A percentile compares a stretch with the other conserved stretches of the same genome.
Conservation (phyloP, 129 eudicot genomes). For the Silybum marianum region DNA sequence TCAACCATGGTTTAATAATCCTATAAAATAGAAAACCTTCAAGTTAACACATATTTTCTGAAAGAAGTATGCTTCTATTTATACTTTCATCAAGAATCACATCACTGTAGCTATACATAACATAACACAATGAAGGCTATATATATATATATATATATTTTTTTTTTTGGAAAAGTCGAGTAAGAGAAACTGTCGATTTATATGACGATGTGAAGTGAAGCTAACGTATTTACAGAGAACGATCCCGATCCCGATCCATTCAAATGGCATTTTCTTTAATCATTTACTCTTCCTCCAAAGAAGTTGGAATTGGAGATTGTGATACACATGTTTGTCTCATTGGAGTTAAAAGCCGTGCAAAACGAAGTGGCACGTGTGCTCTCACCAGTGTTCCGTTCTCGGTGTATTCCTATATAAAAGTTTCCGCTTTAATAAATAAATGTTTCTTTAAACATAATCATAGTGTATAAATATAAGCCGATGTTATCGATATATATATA, state of each 20-base stretch:
- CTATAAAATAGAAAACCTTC: not conserved
- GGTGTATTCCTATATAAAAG: slow-evolving; percentile 58
- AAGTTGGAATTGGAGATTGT: slow-evolving; percentile 13
- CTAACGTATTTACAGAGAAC: slow-evolving; percentile 24
- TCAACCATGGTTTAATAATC: not conserved
- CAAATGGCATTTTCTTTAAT: slow-evolving; percentile 10
- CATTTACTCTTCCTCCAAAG: slow-evolving; percentile 9
- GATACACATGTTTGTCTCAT: slow-evolving; percentile 73
- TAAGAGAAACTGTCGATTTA: not conserved
- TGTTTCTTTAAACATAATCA: not conserved
- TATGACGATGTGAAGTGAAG: slow-evolving; percentile 15
- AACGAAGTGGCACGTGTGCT: slow-evolving; percentile 93
- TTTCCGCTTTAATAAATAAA: not conserved
- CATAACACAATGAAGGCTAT: slow-evolving; percentile 5
- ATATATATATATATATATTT: no score
- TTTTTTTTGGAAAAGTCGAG: not conserved
- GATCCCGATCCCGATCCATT: not conserved
- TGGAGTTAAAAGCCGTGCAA: slow-evolving; percentile 88
- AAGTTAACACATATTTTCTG: not conserved
- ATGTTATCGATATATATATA: not conserved
- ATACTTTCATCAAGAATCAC: not conserved
- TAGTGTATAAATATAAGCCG: not conserved
- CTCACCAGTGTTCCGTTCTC: slow-evolving; percentile 83
- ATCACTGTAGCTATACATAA: slow-evolving; percentile 6
- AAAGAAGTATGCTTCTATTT: not conserved